phyloP scores from a whole-genome alignment of 805 yeast species.

The Candida maltosa region DNA sequence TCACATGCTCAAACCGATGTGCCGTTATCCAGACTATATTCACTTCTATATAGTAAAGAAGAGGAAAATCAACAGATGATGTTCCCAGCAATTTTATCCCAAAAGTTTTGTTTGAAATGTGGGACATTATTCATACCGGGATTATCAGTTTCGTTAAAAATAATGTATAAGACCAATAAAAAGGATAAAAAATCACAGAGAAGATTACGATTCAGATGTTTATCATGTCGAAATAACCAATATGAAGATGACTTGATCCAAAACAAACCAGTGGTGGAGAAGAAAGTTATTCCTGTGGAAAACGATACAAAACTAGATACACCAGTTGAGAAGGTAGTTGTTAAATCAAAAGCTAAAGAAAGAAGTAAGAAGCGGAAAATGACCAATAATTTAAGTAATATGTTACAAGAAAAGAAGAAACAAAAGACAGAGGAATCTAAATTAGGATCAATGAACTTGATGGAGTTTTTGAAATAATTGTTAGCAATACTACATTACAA shows the following conservation, averaged over 20 bases:
- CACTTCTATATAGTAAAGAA: conserved; percentile 17
- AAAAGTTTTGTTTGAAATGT: conserved; percentile 29
- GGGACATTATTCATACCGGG: conserved; percentile 34
- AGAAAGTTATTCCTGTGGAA: too few relatives aligned
- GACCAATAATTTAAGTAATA: conserved; percentile 34
- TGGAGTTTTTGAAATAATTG: conserved; percentile 45
- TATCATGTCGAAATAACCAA: conserved; percentile 7
- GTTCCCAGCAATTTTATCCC: conserved; percentile 22
- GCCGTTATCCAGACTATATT: conserved; percentile 24
- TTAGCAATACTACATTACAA: conserved; percentile 7
- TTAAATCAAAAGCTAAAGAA: conserved; percentile 23
- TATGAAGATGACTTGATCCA: conserved; percentile 8
- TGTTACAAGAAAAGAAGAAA: conserved; percentile 41
- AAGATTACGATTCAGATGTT: conserved; percentile 9
- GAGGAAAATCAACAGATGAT: conserved; percentile 22
- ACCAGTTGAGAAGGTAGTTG: neutral
- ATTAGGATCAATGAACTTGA: conserved; percentile 40
- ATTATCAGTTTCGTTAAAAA: conserved; percentile 20
- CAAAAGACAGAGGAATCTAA: conserved; percentile 22
- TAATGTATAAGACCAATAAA: conserved; percentile 14
- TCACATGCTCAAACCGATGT: conserved; percentile 26
- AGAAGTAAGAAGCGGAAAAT: conserved; percentile 47
- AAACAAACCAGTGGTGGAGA: neutral
- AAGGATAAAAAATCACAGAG: conserved; percentile 3
- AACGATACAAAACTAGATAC: conserved; percentile 1